Base-by-base conservation (phyloP, 768 basidiomycete genomes). In the Lactarius sp. region DNA sequence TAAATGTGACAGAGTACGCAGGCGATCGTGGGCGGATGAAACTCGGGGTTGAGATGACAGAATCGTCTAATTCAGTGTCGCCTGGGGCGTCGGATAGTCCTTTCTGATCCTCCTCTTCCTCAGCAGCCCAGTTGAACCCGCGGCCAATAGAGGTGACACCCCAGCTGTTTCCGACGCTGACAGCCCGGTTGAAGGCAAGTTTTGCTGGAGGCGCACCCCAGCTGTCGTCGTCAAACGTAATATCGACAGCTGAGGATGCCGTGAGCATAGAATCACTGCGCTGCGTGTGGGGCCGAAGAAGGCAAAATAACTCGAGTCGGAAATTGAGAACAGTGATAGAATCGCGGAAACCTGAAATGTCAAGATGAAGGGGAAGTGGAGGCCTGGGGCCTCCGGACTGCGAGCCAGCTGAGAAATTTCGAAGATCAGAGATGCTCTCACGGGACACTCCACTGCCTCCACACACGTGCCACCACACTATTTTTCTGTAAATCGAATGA, bases 101-200 rank as follows among this genome's bases (percentile, higher is more conserved):
- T 34, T 62, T 64, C 44, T 62, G 60, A 34, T 73, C 69, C 22
- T 75, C 71, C 41, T 78, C 78, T 49, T 75, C 73, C 55, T 74
- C 75, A 37, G 56, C 46, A 13, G n/a, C 50, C 88, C 90, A 92
- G 73, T 89, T 79, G 71, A 90, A 92, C 18, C 91, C 91, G 52
- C 88, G 83, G 12, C 91, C 91, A 52, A 92, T 86, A 42, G 84
- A 90, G 20, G 91, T 92, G 65, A 93, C 90, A 7, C 87, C 87
- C 88, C 89, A 93, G 74, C 89, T 91, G 65, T 84, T 83, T 37
- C 85, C 83, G 58, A 87, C 84, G 63, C 86, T 88, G 46, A 87
- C 80, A 7, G 86, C 76, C 63, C 82, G 78, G 74, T 85, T 84
- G 20, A 86, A 78, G 57, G 68, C 70, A 44, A 69, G 63, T 60